A percentile compares a stretch with the other conserved stretches of the same genome.
Evolutionary conservation across 2,329 filamentous ascomycete species (phyloP).

Genomic region (Fonsecaea pugnacius): DNA sequence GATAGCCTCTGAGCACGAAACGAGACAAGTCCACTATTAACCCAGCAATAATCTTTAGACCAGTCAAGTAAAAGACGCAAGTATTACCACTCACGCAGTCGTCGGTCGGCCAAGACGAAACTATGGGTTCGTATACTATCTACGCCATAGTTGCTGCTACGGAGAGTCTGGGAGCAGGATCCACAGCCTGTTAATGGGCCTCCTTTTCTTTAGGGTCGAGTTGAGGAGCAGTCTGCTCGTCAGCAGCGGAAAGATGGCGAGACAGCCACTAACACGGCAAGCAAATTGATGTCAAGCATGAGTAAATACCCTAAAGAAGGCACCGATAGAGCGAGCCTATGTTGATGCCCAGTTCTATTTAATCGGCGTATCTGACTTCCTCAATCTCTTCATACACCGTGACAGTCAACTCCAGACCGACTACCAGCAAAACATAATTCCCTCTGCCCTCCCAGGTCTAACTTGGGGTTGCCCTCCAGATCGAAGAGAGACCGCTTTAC

Average conservation of each 20-base stretch:
- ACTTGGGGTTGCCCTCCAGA: not conserved
- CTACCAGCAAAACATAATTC: not conserved
- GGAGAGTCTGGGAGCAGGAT: not conserved
- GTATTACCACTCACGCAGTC: not conserved
- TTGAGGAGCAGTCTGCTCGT: not conserved
- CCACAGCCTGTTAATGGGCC: not conserved
- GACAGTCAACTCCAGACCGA: not conserved
- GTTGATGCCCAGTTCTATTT: not conserved
- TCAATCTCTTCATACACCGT: not conserved
- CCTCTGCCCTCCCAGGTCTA: not conserved
- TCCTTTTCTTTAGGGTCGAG: not conserved
- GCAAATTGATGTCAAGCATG: not conserved
- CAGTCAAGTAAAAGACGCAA: not conserved
- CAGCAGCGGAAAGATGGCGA: not conserved
- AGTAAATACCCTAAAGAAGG: not conserved
- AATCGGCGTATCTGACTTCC: not conserved
- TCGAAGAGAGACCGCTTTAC: not conserved
- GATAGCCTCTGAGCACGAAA: not conserved
- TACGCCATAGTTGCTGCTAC: conserved; percentile 1
- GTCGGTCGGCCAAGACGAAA: not conserved
- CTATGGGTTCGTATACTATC: not conserved
- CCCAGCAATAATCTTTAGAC: not conserved
- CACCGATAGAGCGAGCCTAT: not conserved
- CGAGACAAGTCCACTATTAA: not conserved
- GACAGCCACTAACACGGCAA: not conserved